phyloP scores from a whole-genome alignment of 2,329 filamentous ascomycete species.

The Penicillium expansum region DNA sequence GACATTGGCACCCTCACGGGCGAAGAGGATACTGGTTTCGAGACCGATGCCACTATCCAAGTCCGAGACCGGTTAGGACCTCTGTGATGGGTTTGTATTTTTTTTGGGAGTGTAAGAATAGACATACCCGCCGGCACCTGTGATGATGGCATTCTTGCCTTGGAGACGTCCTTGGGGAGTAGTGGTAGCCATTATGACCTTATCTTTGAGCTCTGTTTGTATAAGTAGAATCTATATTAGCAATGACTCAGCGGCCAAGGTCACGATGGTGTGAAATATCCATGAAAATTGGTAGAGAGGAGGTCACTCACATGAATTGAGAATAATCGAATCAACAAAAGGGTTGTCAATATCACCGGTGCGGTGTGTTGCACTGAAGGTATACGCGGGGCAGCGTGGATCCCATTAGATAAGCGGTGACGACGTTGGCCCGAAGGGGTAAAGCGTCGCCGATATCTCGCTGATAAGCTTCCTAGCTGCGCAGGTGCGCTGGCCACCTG shows the following conservation, averaged over 20 bases:
- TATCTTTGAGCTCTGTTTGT: slow-evolving; percentile 5
- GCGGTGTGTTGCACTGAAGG: slow-evolving; percentile 2
- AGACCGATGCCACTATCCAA: slow-evolving; percentile 74
- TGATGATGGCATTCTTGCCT: slow-evolving; percentile 72
- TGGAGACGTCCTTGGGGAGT: slow-evolving; percentile 42
- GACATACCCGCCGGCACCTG: slow-evolving; percentile 75
- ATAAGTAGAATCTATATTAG: slow-evolving; percentile 2
- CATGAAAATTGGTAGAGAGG: neutral
- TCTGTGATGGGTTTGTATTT: neutral
- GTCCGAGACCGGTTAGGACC: neutral
- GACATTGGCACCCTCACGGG: slow-evolving; percentile 80
- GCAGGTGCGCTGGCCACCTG: neutral
- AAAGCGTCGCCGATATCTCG: slow-evolving; percentile 3
- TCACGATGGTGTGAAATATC: neutral
- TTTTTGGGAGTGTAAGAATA: slow-evolving; percentile 13
- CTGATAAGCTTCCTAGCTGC: slow-evolving; percentile 6
- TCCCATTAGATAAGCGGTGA: slow-evolving; percentile 18
- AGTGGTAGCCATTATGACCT: slow-evolving; percentile 13
- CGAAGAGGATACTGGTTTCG: slow-evolving; percentile 86
- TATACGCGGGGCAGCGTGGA: slow-evolving; percentile 21
- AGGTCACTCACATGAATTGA: neutral
- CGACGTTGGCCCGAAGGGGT: slow-evolving; percentile 7
- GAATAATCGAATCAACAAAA: slow-evolving; percentile 2
- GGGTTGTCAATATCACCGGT: neutral
- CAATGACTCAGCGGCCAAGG: neutral